Base-by-base conservation (phyloP, 2,329 filamentous ascomycete genomes). In the Ophiostoma sp. region DNA sequence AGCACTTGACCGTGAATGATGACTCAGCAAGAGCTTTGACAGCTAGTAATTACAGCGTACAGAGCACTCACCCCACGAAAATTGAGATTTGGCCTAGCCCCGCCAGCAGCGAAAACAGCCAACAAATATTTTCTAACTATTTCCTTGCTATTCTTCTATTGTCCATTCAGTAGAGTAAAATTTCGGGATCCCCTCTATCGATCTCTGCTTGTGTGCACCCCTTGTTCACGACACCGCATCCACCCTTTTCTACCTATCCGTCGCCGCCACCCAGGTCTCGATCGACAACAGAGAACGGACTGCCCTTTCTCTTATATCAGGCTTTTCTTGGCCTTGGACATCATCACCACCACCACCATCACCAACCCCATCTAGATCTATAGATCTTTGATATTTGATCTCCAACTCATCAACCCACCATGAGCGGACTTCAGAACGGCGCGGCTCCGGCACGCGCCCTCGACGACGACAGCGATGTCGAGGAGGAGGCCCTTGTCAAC, bases 401-500 rank as follows among this genome's bases (percentile, higher is more conserved):
- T 31, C 27, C 27, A 31, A 31, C 27, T 31, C 27, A 31, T 3
- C 27, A 31, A 39, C 66, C 67, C 62, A 71, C 75, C 68, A 90
- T 90, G 87, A 87, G 85, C 80, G 83, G 81, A 75, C 87, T 86
- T 78, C 84, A 87, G 78, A 89, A 88, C 79, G 85, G 85, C 77
- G 82, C 82, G 77, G 83, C 85, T 78, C 85, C 86, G 75, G 79
- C 83, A 78, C 86, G 87, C 80, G 81, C 84, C 75, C 81, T 87
- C 72, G 88, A 89, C 76, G 91, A 94, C 81, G 93, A 96, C 79
- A 96, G 93, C 78, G 95, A 98, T 80, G 91, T 92, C 75, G 94
- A 97, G 83, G 94, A 98, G 86, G 95, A 98, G 83, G 91, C 91
- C 76, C 88, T 99, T 75, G 95, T 93, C 77, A 93, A 93, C 82